phyloP scores from a whole-genome alignment of 1,139 yeast species.

The Suhomyces maxii region DNA sequence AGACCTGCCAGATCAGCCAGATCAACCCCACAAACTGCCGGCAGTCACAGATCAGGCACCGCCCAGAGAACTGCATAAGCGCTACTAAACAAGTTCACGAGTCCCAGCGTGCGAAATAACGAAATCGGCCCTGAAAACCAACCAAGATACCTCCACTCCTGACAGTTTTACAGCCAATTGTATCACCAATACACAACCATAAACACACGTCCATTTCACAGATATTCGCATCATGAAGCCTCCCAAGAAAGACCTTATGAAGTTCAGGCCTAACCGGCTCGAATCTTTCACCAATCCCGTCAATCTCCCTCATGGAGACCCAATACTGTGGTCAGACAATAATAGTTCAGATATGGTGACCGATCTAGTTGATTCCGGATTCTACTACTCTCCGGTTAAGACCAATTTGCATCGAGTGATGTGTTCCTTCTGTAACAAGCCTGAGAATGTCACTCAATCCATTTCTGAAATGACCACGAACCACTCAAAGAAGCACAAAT shows the following conservation, averaged over 20 bases:
- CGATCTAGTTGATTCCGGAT: constrained; percentile 65
- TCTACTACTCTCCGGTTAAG: constrained; percentile 62
- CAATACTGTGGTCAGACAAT: constrained; percentile 27
- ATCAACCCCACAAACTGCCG: background rate
- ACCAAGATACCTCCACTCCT: too few relatives aligned
- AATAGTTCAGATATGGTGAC: constrained; percentile 35
- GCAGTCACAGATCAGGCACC: too few relatives aligned
- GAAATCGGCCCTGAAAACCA: too few relatives aligned
- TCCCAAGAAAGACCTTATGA: constrained; percentile 16
- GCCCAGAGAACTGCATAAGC: too few relatives aligned
- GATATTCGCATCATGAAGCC: constrained; percentile 11
- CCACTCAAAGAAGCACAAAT: constrained; percentile 43
- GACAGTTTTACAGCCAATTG: too few relatives aligned
- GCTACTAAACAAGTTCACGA: too few relatives aligned
- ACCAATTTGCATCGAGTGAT: constrained; percentile 48
- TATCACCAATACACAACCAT: too few relatives aligned
- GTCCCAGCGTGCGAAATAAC: too few relatives aligned
- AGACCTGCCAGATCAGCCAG: background rate
- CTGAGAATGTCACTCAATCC: constrained; percentile 37
- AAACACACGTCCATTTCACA: too few relatives aligned
- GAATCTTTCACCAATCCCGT: constrained; percentile 26
- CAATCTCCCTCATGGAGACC: constrained; percentile 10
- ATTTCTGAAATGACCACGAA: constrained; percentile 35
- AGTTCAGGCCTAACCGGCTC: constrained; percentile 24
- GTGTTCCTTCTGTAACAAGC: constrained; percentile 61